Evolutionary conservation across 1,139 yeast genomes (phyloP), one percentile per base, ranked within the genome.

Genomic region (Yamadazyma atmosphaerica): DNA sequence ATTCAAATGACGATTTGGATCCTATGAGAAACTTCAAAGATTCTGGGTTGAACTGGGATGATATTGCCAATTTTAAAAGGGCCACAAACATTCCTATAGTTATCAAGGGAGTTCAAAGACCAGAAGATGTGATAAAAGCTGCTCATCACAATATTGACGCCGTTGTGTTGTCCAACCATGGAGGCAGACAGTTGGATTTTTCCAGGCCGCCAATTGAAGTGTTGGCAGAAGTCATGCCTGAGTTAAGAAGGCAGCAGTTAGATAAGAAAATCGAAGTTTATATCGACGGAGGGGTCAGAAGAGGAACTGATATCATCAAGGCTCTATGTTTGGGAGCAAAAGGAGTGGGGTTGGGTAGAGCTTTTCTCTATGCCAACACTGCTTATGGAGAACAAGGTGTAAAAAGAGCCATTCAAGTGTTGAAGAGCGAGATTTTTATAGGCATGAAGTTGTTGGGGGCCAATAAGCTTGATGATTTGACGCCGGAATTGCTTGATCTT

Each of bases 311-410:
- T 51, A 63, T 77, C 3, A 52, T 76, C 38, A 77, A 77, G 46
- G 81, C 81, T 0, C 52, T 77, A 12, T 76, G 81, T 37, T 61
- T 77, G 10, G 82, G 82, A 4, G 81, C 81, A n/a, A 74, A 64
- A 36, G 81, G 77, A 9, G 77, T 75, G 11, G 81, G 81, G 4
- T 54, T 76, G 18, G 79, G 80, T 10, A 57, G 80, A 42, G 69
- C 79, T 2, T 75, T 73, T 43, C 55, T 72, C 34, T 73, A 67
- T 45, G 70, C 73, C n/a, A 65, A 72, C 49, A 65, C 77, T 5
- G 68, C 74, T 2, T 74, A 74, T 44, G 81, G 81, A 4, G 73
- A 67, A 36, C 60, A 56, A 5, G 81, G 81, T 17, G 80, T 75
- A 9, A 60, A 55, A 39, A 61, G 65, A 40, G 68, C 74, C 4